phyloP scores from a whole-genome alignment of 2,329 filamentous ascomycete genomes.

The Neocucurbitaria cava region DNA sequence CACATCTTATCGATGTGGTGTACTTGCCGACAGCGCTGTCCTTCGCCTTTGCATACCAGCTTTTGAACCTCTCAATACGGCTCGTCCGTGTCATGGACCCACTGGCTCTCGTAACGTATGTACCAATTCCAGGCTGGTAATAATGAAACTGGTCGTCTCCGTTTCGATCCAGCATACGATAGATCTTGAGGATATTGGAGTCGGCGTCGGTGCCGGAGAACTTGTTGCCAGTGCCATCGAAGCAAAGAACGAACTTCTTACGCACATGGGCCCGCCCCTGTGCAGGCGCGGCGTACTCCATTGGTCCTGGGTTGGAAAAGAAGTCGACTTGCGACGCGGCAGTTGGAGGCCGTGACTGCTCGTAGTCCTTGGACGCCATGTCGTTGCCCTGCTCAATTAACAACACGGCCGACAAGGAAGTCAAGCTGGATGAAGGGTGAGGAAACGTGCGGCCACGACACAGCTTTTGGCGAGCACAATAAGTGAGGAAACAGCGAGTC shows the following conservation, averaged over 20 bases:
- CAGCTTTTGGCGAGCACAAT: neutral
- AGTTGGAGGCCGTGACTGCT: conserved; percentile 5
- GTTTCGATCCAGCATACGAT: conserved; percentile 71
- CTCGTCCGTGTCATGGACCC: conserved; percentile 65
- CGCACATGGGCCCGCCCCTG: conserved; percentile 18
- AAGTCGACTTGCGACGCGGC: conserved; percentile 9
- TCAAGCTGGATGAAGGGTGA: neutral
- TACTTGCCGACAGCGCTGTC: conserved; percentile 71
- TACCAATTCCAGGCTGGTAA: conserved; percentile 67
- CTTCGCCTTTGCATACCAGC: conserved; percentile 75
- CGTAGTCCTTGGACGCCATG: conserved; percentile 8
- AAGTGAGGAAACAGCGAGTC: neutral
- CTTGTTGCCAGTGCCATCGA: conserved; percentile 54
- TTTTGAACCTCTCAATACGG: conserved; percentile 63
- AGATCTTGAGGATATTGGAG: conserved; percentile 69
- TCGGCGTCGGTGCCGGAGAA: conserved; percentile 51
- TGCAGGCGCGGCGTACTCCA: conserved; percentile 18
- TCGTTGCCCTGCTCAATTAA: neutral
- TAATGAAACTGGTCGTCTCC: conserved; percentile 63
- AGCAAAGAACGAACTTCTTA: conserved; percentile 68
- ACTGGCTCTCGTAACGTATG: conserved; percentile 64
- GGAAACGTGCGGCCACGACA: neutral
- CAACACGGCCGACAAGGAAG: neutral
- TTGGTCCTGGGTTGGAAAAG: conserved; percentile 8
- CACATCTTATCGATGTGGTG: too few relatives aligned